A percentile compares a stretch with the other conserved stretches of the same genome.
phyloP scores from a whole-genome alignment of 306 rosid genomes.

The Sphenostylis stenocarpa region DNA sequence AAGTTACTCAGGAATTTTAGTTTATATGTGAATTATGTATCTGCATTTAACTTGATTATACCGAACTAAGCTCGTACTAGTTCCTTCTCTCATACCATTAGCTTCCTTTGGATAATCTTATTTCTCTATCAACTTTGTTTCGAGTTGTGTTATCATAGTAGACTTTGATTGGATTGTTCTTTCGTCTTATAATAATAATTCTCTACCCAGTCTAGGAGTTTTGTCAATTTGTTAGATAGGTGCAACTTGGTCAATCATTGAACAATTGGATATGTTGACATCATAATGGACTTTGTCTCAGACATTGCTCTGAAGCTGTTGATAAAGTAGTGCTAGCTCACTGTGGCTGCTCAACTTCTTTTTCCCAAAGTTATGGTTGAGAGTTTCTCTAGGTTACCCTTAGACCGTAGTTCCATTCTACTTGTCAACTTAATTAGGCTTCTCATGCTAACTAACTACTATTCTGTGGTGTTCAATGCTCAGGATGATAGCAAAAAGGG shows the following conservation, averaged over 20 bases:
- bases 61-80: too few species aligned
- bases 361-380: neutral
- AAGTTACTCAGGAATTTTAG: too few species aligned
- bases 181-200: neutral
- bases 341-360: neutral
- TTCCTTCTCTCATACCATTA: neutral
- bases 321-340: too few species aligned
- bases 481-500: neutral
- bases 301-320: neutral
- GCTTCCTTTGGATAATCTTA: neutral
- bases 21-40: too few species aligned
- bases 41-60: too few species aligned
- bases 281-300: neutral
- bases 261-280: neutral
- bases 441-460: neutral
- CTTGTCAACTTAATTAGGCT: neutral
- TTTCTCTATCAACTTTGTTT: neutral
- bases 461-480: neutral
- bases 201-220: neutral
- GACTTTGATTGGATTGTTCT: neutral
- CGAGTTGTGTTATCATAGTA: neutral
- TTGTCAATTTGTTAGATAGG: neutral
- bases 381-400: neutral
- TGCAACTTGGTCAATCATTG: neutral
- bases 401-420: neutral